A percentile compares a stretch with the other conserved stretches of the same genome.
phyloP scores from a whole-genome alignment of 495 filamentous ascomycete genomes.

The Xylaria longipes region DNA sequence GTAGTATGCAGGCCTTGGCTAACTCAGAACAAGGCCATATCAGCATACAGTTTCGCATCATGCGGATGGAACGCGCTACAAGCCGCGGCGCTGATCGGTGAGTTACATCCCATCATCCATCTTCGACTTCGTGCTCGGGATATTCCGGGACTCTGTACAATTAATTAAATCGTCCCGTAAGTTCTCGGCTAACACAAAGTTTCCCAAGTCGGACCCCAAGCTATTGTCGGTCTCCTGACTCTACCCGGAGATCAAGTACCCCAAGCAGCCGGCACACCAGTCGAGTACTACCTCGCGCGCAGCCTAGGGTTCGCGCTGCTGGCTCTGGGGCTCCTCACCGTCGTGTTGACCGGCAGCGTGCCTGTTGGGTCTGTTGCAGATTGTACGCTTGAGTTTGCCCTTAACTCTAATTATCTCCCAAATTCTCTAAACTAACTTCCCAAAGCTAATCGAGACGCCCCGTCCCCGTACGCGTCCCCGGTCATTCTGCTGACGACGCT shows the following conservation, averaged over 20 bases:
- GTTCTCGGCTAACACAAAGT: background rate
- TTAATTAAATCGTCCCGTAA: background rate
- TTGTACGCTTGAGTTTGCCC: conserved; percentile 33
- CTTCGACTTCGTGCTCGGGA: background rate
- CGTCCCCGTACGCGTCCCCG: conserved; percentile 68
- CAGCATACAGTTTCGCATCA: conserved; percentile 69
- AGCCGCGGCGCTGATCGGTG: conserved; percentile 64
- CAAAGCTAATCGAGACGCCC: conserved; percentile 25
- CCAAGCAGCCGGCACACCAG: background rate
- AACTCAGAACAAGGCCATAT: conserved; percentile 59
- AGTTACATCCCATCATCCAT: background rate
- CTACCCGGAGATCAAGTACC: conserved; percentile 47
- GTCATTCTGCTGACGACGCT: conserved; percentile 68
- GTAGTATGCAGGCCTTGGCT: background rate
- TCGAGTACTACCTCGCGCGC: conserved; percentile 76
- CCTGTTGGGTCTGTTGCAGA: conserved; percentile 62
- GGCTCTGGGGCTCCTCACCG: conserved; percentile 66
- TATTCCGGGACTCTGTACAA: background rate
- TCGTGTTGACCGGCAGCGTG: conserved; percentile 78
- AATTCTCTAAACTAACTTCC: background rate
- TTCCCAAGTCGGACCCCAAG: conserved; percentile 58
- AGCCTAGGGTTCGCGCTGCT: conserved; percentile 71
- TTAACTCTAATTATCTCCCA: background rate
- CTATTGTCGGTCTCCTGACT: conserved; percentile 68
- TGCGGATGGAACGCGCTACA: conserved; percentile 72